These are phyloP conservation scores for Coemansia sp. DNA, from an alignment of 192 early-diverging fungal genomes.

Conservation along the genomic window DNA sequence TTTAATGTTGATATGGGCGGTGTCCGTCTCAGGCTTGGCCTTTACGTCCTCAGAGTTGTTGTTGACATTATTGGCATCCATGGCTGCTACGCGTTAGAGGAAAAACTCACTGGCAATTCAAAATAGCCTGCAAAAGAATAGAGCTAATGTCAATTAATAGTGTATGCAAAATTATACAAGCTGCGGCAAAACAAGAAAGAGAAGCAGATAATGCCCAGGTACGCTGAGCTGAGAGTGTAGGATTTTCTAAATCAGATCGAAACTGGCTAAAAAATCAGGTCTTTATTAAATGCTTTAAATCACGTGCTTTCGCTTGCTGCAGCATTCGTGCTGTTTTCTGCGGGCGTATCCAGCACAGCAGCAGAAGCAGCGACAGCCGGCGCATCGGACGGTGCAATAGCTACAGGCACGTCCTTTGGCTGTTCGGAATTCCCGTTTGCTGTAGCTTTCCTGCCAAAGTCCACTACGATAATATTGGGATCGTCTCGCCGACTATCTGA, in stretches of 20 bases:
- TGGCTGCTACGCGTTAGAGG: neutral
- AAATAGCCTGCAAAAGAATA: neutral
- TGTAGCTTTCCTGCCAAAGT: neutral
- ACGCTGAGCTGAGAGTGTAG: neutral
- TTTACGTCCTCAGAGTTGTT: constrained; percentile 36
- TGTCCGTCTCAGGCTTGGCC: constrained; percentile 59
- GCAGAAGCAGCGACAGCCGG: neutral
- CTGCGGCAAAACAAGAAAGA: neutral
- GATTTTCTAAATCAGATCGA: constrained; percentile 4
- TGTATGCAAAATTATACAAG: constrained; percentile 2
- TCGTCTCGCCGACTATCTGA: constrained; percentile 8
- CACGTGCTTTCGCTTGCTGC: constrained; percentile 3
- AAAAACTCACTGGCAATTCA: neutral
- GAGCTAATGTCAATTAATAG: neutral
- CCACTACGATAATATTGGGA: neutral
- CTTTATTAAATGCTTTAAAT: neutral
- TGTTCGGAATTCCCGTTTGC: neutral
- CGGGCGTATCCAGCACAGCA: neutral
- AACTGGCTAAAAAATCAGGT: neutral
- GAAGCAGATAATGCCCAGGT: neutral
- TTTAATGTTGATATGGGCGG: constrained; percentile 85
- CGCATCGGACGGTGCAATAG: neutral
- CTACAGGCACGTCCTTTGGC: neutral
- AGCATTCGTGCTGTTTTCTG: constrained; percentile 7
- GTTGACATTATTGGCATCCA: constrained; percentile 1